Percentiles rank a stretch among this genome's conserved stretches.
Conservation (phyloP, 176 grass and related monocot genomes). For the Hyparrhenia diplandra region DNA sequence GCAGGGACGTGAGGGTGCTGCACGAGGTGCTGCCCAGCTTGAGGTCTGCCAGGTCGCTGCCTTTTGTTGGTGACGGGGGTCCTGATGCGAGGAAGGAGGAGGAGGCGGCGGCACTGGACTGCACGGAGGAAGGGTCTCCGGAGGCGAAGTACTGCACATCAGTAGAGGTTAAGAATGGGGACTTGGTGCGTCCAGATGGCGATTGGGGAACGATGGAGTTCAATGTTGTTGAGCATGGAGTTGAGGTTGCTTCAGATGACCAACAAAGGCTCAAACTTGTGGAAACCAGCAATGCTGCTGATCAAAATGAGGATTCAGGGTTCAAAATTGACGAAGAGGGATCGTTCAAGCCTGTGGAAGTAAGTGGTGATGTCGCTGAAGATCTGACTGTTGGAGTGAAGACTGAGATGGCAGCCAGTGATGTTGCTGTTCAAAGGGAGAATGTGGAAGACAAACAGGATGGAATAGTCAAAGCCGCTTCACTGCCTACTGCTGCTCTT, state of each 20-base stretch:
- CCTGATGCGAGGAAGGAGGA: conserved; percentile 25
- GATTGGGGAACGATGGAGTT: conserved; percentile 44
- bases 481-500: not conserved
- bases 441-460: conserved; percentile 2
- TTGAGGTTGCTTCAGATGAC: conserved; percentile 53
- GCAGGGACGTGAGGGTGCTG: conserved; percentile 66
- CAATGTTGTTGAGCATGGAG: conserved; percentile 64
- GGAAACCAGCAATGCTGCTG: conserved; percentile 15
- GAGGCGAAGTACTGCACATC: conserved; percentile 73
- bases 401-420: not conserved
- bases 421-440: conserved; percentile 14
- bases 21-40: conserved; percentile 71
- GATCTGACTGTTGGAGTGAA: conserved; percentile 17
- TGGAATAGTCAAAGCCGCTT: not conserved
- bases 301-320: not conserved
- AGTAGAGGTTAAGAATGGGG: conserved; percentile 42
- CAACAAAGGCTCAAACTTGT: conserved; percentile 22
- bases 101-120: not conserved
- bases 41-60: conserved; percentile 40
- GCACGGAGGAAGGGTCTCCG: conserved; percentile 43
- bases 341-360: not conserved
- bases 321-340: conserved; percentile 7
- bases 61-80: conserved; percentile 12
- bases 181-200: not conserved
- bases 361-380: not conserved